Base-by-base conservation (phyloP, 805 yeast genomes). In the Kazachstania psychrophila region DNA sequence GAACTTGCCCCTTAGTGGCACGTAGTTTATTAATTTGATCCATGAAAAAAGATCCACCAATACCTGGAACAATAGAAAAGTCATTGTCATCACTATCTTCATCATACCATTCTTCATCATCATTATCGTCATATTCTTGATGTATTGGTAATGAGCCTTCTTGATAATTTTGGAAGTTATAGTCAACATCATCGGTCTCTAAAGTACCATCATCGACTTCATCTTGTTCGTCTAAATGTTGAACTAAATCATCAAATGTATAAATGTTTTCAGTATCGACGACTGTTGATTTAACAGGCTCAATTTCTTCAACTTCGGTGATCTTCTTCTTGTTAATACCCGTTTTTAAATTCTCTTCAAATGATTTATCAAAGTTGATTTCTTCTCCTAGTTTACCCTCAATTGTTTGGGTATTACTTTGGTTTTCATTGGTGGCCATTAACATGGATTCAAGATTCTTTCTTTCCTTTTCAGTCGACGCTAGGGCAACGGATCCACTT, bases 401-500 rank as follows among this genome's bases (percentile, higher is more conserved):
- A n/a, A n/a, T n/a, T n/a, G n/a, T n/a, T n/a, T n/a, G n/a, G n/a
- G n/a, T n/a, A n/a, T n/a, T n/a, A 3, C 29, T 15, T 13, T 19
- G 19, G 5, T 23, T 28, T 9, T 26, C 38, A 20, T 42, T 37
- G 16, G 34, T 36, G 13, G 37, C 17, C 26, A 31, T 4, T 36
- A 23, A 9, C 31, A 47, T 34, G 40, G 40, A 20, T 41, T 43
- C 38, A 48, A 48, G 17, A 46, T 40, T 26, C 16, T 36, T 35
- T 27, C 28, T 32, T 5, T 30, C 17, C n/a, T 26, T 14, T n/a
- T 31, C 34, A n/a, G 29, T 34, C 16, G 52, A 48, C 17, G 66
- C 61, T 0, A 73, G 72, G 22, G 61, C 61, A 3, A 75, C 62
- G 3, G 62, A 46, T n/a, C 74, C 52, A 11, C 43, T 56, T 1